Evolutionary conservation across 495 filamentous ascomycete genomes (phyloP), one percentile per base, ranked within the genome.

Genomic region (Xanthoparmelia taractica): DNA sequence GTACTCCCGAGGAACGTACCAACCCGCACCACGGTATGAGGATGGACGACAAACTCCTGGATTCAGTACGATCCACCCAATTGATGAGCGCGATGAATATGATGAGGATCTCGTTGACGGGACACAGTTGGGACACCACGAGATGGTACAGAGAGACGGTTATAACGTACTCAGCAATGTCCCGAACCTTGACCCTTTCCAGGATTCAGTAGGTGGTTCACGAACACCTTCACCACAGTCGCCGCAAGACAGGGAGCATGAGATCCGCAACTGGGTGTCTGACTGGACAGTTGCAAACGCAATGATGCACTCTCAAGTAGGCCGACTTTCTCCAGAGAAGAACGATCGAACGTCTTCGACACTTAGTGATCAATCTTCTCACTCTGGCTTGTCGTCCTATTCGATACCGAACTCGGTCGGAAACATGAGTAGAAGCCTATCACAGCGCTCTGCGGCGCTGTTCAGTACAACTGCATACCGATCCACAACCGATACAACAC

Each of bases 51-150:
- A 75, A 50, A 75, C 76, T 34, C 77, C 79, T 31, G 73, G 73
- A 8, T 74, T 77, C 37, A 80, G 82, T 27, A 73, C 76, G 45
- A 87, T 87, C 25, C 83, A 85, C 64, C 80, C 84, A 7, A 89
- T 90, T 70, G 78, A 85, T n/a, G 87, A 91, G 72, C 78, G 76
- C 8, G 91, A 96, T 47, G 89, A 92, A 58, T 71, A 78, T 13
- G 72, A 71, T 29, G 79, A 79, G 40, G 74, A 71, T 29, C 8
- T 62, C 62, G 60, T 70, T 63, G 60, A 68, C 59, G 59, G 72
- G 68, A 65, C 69, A 52, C 36, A 66, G 69, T 69, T 68, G 8
- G 66, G 38, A 29, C 55, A 67, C 11, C 31, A 65, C 20, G 63
- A 68, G 23, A 62, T 57, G 38, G 50, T 63, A 15, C 65, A 70